phyloP scores from a whole-genome alignment of 495 filamentous ascomycete genomes.

The Melanomma pulvis-pyrius region DNA sequence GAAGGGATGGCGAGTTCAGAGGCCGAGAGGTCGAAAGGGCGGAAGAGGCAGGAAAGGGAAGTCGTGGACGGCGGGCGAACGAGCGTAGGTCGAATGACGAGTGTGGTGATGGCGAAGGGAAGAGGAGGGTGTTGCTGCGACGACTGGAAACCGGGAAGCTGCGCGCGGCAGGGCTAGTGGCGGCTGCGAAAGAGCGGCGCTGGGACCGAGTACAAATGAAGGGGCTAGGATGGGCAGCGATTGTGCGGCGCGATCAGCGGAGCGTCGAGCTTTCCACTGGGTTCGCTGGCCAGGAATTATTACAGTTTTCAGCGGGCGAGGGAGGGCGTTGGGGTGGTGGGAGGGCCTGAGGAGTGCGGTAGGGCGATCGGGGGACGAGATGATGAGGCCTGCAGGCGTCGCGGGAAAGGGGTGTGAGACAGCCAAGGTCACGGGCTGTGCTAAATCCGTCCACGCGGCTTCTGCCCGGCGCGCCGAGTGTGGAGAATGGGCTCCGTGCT shows the following conservation, averaged over 20 bases:
- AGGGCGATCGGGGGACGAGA: neutral
- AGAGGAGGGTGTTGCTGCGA: slow-evolving; percentile 22
- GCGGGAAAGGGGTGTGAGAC: slow-evolving; percentile 37
- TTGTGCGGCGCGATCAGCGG: slow-evolving; percentile 36
- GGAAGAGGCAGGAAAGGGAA: too few species aligned
- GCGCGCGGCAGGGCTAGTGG: slow-evolving; percentile 21
- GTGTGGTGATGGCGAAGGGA: neutral
- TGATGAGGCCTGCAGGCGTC: slow-evolving; percentile 19
- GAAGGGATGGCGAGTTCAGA: neutral
- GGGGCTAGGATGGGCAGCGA: slow-evolving; percentile 12
- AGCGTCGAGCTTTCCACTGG: slow-evolving; percentile 28
- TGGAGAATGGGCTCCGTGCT: neutral
- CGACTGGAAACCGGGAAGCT: slow-evolving; percentile 15
- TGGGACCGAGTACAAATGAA: slow-evolving; percentile 2
- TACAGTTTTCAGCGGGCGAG: slow-evolving; percentile 3
- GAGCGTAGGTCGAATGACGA: neutral
- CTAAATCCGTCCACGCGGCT: slow-evolving; percentile 32
- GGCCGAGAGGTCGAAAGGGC: neutral
- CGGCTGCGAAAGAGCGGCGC: neutral
- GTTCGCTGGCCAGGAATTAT: slow-evolving; percentile 12
- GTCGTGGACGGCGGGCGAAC: neutral
- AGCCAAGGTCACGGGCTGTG: slow-evolving; percentile 32
- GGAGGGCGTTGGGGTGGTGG: neutral
- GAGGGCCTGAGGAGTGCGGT: slow-evolving; percentile 4
- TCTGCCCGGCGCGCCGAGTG: neutral